Base-by-base conservation (phyloP, 225 moss, liverwort and hornwort species). In the Rhytidiadelphus loreus region DNA sequence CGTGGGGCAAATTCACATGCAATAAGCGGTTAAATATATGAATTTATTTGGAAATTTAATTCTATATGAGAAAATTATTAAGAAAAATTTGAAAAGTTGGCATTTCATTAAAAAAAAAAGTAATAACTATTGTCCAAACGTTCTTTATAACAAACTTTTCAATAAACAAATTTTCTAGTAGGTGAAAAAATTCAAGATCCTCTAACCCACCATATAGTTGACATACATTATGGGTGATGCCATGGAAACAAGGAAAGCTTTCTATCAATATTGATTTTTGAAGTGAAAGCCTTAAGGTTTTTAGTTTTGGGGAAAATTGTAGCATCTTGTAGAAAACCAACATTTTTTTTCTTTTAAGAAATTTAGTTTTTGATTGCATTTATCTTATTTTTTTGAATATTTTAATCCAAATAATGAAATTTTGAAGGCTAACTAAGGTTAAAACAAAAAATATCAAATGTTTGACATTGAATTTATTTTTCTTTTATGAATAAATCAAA, bases 141-240 rank as follows among this genome's bases (percentile, higher is more conserved):
- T 72, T 43, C 24, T n/a, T 32, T 43, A 39, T 39, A 39, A 39
- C 13, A n/a, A 39, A 68, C 2, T 33, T 64, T 33, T 33, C 0
- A 17, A 33, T 0, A 64, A 64, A 64, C 33, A 33, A 17, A 17
- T 33, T 64, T 64, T 10, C 1, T 33, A 33, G 9, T 64, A 18
- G 18, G 18, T 64, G 9, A 33, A 65, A 35, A 5, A 35, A 19
- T 35, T 35, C 3, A 11, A 35, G 19, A 19, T 19, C 6, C 35
- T 65, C 6, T 65, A 35, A 11, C 3, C 5, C 6, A 65, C 11
- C 5, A 35, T 11, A 11, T 19, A 65, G 19, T 65, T 20, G 19
- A 11, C 5, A 1, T 19, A 11, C 35, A 35, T 10, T 37, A 35
- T 37, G 0, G 1, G 20, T 20, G 37, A 37, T 2, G 7, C 28